Evolutionary conservation across 1,139 yeast genomes (phyloP).

Genomic region (Zygotorulaspora mrakii): DNA sequence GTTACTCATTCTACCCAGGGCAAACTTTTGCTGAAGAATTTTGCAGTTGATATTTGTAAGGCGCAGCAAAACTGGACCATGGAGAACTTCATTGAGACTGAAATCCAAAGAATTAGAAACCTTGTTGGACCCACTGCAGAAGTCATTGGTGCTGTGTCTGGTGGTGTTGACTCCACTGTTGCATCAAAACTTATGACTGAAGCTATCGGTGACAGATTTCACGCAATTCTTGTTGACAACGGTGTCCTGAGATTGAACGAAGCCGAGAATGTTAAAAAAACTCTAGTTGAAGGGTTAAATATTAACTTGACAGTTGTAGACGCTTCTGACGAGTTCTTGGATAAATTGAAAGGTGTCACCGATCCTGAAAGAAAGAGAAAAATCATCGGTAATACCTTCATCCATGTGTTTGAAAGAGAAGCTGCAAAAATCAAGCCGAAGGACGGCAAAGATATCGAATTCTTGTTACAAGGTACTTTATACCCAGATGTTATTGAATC

Average conservation of each 20-base stretch:
- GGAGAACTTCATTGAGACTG: slow-evolving; percentile 96
- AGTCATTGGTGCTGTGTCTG: slow-evolving; percentile 99
- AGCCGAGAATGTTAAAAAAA: slow-evolving; percentile 81
- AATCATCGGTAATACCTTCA: slow-evolving; percentile 96
- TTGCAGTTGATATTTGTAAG: slow-evolving; percentile 86
- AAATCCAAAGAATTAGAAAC: slow-evolving; percentile 83
- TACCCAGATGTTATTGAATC: slow-evolving; percentile 99
- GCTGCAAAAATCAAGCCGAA: slow-evolving; percentile 89
- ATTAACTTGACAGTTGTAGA: slow-evolving; percentile 92
- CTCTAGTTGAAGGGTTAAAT: slow-evolving; percentile 87
- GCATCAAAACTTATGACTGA: slow-evolving; percentile 98
- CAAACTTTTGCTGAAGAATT: slow-evolving; percentile 78
- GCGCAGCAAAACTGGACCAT: slow-evolving; percentile 93
- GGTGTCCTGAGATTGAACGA: slow-evolving; percentile 97
- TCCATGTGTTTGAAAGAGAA: slow-evolving; percentile 94
- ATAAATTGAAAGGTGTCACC: slow-evolving; percentile 84
- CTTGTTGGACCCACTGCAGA: slow-evolving; percentile 97
- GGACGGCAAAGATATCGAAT: slow-evolving; percentile 87
- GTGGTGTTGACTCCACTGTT: slow-evolving; percentile 99
- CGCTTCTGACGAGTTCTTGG: slow-evolving; percentile 85
- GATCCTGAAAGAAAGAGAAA: slow-evolving; percentile 99
- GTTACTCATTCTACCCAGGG: slow-evolving; percentile 96
- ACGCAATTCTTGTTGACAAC: slow-evolving; percentile 95
- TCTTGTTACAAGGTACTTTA: slow-evolving; percentile 91
- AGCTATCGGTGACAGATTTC: slow-evolving; percentile 98